phyloP scores from a whole-genome alignment of 176 grass and related monocot genomes.

The Stipa capillata region DNA sequence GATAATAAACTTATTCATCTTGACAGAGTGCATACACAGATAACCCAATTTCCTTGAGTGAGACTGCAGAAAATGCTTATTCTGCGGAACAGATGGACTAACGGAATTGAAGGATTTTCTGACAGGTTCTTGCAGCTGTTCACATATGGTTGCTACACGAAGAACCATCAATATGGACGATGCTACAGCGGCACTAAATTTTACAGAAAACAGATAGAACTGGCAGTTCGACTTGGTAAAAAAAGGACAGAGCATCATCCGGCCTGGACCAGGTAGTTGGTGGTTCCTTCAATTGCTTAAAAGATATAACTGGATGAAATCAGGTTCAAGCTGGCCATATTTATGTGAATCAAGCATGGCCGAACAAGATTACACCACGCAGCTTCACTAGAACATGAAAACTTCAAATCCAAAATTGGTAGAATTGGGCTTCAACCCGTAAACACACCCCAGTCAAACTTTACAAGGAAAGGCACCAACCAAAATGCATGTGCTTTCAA shows the following conservation, averaged over 20 bases:
- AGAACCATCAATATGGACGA: not conserved
- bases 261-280: not conserved
- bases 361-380: not conserved
- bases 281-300: not conserved
- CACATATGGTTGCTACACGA: not conserved
- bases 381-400: not conserved
- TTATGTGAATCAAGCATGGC: not conserved
- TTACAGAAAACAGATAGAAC: not conserved
- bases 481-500: not conserved
- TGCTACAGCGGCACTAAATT: not conserved
- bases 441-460: too few relatives aligned
- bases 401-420: not conserved
- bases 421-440: too few relatives aligned
- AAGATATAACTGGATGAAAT: not conserved
- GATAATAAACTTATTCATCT: not conserved
- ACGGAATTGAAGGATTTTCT: not conserved
- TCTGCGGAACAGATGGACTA: not conserved
- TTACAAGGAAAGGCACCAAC: not conserved
- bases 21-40: not conserved
- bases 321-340: not conserved
- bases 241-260: not conserved
- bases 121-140: not conserved
- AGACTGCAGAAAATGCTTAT: not conserved
- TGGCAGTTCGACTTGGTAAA: not conserved
- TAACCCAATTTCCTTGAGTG: not conserved